Conservation (phyloP, 1,284 basidiomycete species). For the Pterulicium gracile region DNA sequence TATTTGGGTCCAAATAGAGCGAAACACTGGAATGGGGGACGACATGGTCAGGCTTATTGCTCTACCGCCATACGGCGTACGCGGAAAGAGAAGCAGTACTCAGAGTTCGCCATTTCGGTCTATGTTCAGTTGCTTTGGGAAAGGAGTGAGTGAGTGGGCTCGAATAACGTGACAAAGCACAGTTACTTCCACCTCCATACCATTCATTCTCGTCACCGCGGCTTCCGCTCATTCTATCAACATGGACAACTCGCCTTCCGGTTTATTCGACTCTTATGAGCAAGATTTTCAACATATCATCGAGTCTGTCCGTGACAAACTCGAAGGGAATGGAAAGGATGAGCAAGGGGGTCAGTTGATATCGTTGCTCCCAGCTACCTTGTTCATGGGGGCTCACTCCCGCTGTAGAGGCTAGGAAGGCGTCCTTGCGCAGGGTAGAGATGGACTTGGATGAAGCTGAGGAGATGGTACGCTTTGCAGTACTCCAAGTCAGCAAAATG, state of each 20-base stretch:
- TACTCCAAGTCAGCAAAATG: neutral
- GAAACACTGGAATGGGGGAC: conserved; percentile 38
- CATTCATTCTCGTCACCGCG: neutral
- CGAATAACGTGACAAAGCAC: neutral
- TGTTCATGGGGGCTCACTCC: too few relatives aligned
- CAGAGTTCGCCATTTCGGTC: conserved; percentile 28
- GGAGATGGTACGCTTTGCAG: conserved; percentile 73
- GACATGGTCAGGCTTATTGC: conserved; percentile 3
- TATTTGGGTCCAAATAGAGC: conserved; percentile 87
- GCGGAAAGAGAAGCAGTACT: conserved; percentile 21
- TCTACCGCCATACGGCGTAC: too few relatives aligned
- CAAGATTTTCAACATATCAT: conserved; percentile 72
- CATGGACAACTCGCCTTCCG: conserved; percentile 74
- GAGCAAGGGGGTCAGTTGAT: conserved; percentile 41
- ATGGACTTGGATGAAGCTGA: conserved; percentile 98
- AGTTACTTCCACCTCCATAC: neutral
- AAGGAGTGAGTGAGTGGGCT: neutral
- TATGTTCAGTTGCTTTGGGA: neutral
- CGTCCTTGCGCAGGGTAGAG: conserved; percentile 76
- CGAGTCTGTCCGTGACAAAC: conserved; percentile 53
- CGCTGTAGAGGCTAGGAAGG: conserved; percentile 69
- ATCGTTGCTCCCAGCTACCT: conserved; percentile 4
- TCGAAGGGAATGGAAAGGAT: conserved; percentile 50
- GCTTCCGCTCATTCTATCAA: conserved; percentile 8
- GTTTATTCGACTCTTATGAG: conserved; percentile 75